Percentiles rank a stretch among this genome's conserved stretches.
Evolutionary conservation across 2,329 filamentous ascomycete genomes (phyloP).

Genomic region (Venturia pyrina): DNA sequence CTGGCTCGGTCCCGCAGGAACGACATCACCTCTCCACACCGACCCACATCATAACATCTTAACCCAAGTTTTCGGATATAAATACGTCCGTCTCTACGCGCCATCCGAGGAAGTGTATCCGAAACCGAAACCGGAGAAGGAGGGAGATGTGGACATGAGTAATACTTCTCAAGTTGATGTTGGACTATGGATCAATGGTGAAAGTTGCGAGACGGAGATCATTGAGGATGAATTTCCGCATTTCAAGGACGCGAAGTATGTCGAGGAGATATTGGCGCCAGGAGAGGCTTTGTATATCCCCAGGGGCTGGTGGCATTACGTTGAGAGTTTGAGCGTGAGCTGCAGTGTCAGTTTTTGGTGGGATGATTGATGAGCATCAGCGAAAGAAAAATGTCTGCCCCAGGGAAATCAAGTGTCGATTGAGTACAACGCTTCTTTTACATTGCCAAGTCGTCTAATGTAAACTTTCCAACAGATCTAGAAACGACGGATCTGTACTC

Average conservation of each 20-base stretch:
- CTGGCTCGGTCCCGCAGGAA: conserved; percentile 83
- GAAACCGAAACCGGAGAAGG: conserved; percentile 67
- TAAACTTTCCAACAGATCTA: background rate
- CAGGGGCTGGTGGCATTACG: conserved; percentile 97
- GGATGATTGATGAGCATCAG: conserved; percentile 28
- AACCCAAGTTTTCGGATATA: conserved; percentile 77
- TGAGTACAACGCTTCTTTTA: too few species aligned
- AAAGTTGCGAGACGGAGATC: conserved; percentile 32
- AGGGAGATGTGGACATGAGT: conserved; percentile 70
- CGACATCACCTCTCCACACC: conserved; percentile 86
- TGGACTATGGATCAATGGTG: conserved; percentile 42
- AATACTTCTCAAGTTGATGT: conserved; percentile 81
- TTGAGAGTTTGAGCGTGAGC: conserved; percentile 72
- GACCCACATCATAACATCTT: conserved; percentile 92
- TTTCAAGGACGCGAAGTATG: conserved; percentile 51
- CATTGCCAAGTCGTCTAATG: too few species aligned
- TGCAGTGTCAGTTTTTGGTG: conserved; percentile 98
- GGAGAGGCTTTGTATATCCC: conserved; percentile 87
- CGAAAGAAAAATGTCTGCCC: too few species aligned
- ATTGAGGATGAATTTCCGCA: conserved; percentile 34
- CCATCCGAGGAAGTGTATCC: conserved; percentile 52
- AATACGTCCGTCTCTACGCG: conserved; percentile 84
- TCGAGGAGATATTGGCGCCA: conserved; percentile 68
- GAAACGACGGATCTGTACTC: background rate
- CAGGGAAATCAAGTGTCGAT: too few species aligned